Evolutionary conservation across 176 grass and related monocot genomes (phyloP), one percentile per base, ranked within the genome.

Genomic region (Rhynchospora pubera): DNA sequence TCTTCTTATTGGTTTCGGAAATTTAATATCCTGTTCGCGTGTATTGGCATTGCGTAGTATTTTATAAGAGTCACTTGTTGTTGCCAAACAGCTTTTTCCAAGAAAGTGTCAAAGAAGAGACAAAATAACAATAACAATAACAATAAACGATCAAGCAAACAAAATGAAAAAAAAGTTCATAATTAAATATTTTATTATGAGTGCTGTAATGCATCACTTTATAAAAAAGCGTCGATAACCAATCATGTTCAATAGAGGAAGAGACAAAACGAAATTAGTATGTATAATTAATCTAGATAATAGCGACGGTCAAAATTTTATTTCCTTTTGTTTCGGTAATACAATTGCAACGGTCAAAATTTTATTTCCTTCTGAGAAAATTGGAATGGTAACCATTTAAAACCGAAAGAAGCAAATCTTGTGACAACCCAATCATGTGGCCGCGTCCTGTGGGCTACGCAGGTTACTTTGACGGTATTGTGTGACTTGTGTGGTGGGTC

Each of bases 361-460:
- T n/a, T n/a, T n/a, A n/a, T n/a, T 39, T 39, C 26, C 26, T 28
- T 28, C 1, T 1, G 26, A n/a, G 26, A 1, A 28, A 28, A 28
- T 28, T 28, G 26, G 26, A 28, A 28, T 28, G 26, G 26, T 28
- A 28, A 28, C n/a, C n/a, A n/a, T n/a, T n/a, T n/a, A n/a, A 65
- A 65, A 65, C 11, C 10, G 24, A 28, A 59, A 28, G 18, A 1
- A 21, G 4, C 6, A 59, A 59, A 19, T 7, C n/a, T 6, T 7
- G 8, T 18, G 28, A 32, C 26, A 66, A 34, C 0, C 1, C 63
- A 66, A 66, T 51, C 48, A 51, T 67, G 39, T 70, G 42, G 45
- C 68, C 71, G 71, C 47, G 71, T 75, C 71, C 71, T 75, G 71
- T 75, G 71, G 71, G 70, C 70, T 51, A 53, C 72, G 14, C 23